These are phyloP conservation scores for Thalassiosira profunda DNA, from an alignment of 108 stramenopile species.

Conservation along the genomic window DNA sequence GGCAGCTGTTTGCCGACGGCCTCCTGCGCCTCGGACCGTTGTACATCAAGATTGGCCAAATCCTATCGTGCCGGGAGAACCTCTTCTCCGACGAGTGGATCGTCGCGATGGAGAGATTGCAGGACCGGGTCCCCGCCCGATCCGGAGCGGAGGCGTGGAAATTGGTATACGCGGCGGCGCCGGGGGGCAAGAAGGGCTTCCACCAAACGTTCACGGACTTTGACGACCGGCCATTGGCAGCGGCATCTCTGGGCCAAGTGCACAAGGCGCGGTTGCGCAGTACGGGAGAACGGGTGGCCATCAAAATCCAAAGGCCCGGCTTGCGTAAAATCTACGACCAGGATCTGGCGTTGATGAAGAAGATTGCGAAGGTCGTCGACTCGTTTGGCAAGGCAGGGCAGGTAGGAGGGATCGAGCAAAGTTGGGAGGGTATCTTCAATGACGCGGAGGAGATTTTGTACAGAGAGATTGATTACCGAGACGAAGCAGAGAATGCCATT, in stretches of 20 bases:
- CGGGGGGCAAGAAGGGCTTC: conserved; percentile 58
- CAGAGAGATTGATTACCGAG: conserved; percentile 96
- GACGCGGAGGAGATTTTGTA: conserved; percentile 94
- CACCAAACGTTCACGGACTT: conserved; percentile 77
- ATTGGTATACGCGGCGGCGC: conserved; percentile 73
- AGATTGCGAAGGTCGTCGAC: conserved; percentile 76
- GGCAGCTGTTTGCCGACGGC: conserved; percentile 64
- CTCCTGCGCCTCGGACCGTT: conserved; percentile 87
- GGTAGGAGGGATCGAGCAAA: conserved; percentile 82
- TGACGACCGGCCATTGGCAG: conserved; percentile 88
- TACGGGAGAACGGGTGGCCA: conserved; percentile 72
- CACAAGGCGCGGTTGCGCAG: conserved; percentile 78
- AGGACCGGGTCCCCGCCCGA: conserved; percentile 93
- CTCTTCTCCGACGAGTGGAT: conserved; percentile 91
- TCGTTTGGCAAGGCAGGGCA: conserved; percentile 60
- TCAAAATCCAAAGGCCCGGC: conserved; percentile 91
- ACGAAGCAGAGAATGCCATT: conserved; percentile 90
- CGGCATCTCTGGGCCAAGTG: conserved; percentile 94
- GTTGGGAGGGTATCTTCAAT: conserved; percentile 83
- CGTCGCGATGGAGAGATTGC: conserved; percentile 84
- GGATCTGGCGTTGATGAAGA: conserved; percentile 88
- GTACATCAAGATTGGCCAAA: conserved; percentile 95
- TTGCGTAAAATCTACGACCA: conserved; percentile 90
- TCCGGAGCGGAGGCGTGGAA: conserved; percentile 82
- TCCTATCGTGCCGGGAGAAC: conserved; percentile 88